These are phyloP conservation scores for Amanita rubescens DNA, from an alignment of 768 basidiomycete species.

Conservation along the genomic window DNA sequence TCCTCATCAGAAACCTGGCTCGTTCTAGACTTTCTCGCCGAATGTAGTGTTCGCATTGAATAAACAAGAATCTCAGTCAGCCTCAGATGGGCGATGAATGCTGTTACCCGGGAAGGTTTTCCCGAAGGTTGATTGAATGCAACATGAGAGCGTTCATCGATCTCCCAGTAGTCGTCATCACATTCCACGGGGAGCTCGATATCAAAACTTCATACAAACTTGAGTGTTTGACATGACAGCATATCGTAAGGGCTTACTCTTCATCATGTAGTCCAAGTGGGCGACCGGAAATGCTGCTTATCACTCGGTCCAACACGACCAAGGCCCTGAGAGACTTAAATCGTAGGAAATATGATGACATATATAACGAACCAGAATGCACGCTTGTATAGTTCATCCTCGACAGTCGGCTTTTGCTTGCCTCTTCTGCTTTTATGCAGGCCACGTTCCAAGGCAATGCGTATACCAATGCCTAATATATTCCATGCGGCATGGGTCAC, in stretches of 20 bases:
- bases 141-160: constrained; percentile 31
- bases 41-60: constrained; percentile 50
- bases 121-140: constrained; percentile 58
- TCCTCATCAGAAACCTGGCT: constrained; percentile 39
- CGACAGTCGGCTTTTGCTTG: constrained; percentile 23
- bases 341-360: background rate
- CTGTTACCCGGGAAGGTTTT: constrained; percentile 46
- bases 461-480: constrained; percentile 48
- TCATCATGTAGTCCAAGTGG: constrained; percentile 63
- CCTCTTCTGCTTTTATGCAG: constrained; percentile 45
- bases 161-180: constrained; percentile 41
- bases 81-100: constrained; percentile 46
- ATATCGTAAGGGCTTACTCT: constrained; percentile 40
- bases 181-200: constrained; percentile 58
- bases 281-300: constrained; percentile 51
- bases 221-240: background rate
- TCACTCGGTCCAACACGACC: constrained; percentile 23
- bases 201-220: constrained; percentile 40
- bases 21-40: constrained; percentile 34
- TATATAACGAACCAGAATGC: constrained; percentile 39
- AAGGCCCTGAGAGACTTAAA: constrained; percentile 20
- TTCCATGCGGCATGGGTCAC: constrained; percentile 51
- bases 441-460: constrained; percentile 56
- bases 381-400: constrained; percentile 58
- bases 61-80: constrained; percentile 58